These are phyloP conservation scores for Colletotrichum liriopes DNA, from an alignment of 2,329 filamentous ascomycete species.

Conservation along the genomic window DNA sequence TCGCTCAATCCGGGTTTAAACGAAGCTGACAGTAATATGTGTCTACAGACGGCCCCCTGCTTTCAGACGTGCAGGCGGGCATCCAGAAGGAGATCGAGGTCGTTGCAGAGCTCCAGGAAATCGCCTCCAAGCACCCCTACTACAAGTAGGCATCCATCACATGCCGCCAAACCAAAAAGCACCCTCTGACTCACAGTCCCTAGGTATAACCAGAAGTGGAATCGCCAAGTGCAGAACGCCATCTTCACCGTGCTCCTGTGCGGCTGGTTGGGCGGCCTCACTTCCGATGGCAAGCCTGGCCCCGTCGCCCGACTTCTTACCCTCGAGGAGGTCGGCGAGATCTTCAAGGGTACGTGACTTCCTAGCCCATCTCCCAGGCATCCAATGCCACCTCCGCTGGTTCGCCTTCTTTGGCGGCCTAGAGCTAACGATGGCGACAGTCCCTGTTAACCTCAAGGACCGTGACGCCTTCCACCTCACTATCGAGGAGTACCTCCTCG, in stretches of 20 bases:
- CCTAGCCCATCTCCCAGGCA: slow-evolving; percentile 14
- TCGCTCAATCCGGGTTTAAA: not conserved
- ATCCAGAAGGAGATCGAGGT: slow-evolving; percentile 82
- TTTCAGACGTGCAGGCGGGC: slow-evolving; percentile 78
- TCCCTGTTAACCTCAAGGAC: slow-evolving; percentile 93
- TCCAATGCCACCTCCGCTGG: not conserved
- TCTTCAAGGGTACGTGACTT: slow-evolving; percentile 75
- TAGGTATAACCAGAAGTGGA: slow-evolving; percentile 89
- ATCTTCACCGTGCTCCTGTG: slow-evolving; percentile 70
- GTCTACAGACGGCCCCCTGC: slow-evolving; percentile 74
- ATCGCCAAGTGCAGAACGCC: slow-evolving; percentile 86
- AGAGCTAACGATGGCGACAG: slow-evolving; percentile 59
- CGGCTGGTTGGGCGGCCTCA: slow-evolving; percentile 86
- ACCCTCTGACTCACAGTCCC: slow-evolving; percentile 29
- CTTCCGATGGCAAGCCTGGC: slow-evolving; percentile 64
- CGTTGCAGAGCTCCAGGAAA: slow-evolving; percentile 77
- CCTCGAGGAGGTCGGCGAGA: slow-evolving; percentile 87
- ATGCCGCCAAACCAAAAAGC: not conserved
- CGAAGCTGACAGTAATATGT: slow-evolving; percentile 70
- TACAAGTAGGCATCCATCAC: slow-evolving; percentile 79
- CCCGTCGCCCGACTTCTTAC: slow-evolving; percentile 81
- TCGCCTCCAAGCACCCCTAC: slow-evolving; percentile 91
- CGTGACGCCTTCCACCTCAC: slow-evolving; percentile 93
- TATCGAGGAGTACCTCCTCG: slow-evolving; percentile 96
- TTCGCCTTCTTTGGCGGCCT: not conserved